phyloP scores from a whole-genome alignment of 176 grass and related monocot genomes.

The Poa annua region DNA sequence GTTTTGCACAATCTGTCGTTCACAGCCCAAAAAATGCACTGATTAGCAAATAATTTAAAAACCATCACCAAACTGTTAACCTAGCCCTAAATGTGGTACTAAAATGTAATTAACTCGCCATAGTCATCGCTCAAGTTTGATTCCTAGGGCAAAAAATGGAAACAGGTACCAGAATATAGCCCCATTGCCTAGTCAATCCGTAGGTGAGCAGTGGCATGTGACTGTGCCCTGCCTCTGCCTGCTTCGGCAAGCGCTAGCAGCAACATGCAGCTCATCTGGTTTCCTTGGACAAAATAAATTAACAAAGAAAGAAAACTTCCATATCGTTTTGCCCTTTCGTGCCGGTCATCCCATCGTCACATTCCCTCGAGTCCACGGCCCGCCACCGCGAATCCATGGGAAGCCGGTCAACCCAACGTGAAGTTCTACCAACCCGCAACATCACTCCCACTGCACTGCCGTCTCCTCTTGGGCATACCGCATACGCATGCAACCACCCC shows the following conservation, averaged over 20 bases:
- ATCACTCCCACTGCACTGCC: background rate
- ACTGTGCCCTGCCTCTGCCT: too few relatives aligned
- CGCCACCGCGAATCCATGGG: background rate
- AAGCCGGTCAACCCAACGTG: background rate
- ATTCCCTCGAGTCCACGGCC: slow-evolving; percentile 16
- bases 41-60: too few relatives aligned
- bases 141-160: too few relatives aligned
- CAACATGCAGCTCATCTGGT: background rate
- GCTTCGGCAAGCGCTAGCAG: background rate
- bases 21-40: too few relatives aligned
- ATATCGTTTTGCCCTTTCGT: background rate
- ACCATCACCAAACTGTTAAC: too few relatives aligned
- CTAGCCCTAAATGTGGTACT: too few relatives aligned
- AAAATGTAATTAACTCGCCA: too few relatives aligned
- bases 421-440: background rate
- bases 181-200: background rate
- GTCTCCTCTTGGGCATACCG: background rate
- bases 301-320: too few relatives aligned
- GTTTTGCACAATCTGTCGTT: too few relatives aligned
- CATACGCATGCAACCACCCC: background rate
- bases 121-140: too few relatives aligned
- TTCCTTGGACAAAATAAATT: background rate
- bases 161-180: too few relatives aligned
- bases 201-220: background rate
- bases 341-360: background rate